Percentiles rank a stretch among this genome's conserved stretches.
phyloP scores from a whole-genome alignment of 2,329 filamentous ascomycete species.

The Fusarium tricinctum region DNA sequence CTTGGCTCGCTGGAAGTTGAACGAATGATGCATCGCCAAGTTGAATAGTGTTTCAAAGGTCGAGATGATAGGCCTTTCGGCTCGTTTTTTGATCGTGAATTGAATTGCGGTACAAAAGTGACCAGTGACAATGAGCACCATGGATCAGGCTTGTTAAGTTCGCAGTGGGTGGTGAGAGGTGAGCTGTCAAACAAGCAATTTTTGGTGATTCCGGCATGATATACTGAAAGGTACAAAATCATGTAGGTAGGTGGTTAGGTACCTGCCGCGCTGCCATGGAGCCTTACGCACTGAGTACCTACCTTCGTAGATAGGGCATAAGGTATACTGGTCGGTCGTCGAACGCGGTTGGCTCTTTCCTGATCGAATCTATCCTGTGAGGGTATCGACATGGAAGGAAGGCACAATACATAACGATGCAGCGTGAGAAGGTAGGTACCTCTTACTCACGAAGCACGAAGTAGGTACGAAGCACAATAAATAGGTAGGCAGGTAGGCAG shows the following conservation, averaged over 20 bases:
- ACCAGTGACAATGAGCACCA: slow-evolving; percentile 5
- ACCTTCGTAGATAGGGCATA: no score
- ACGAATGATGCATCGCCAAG: slow-evolving; percentile 7
- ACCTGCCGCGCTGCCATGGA: slow-evolving; percentile 1
- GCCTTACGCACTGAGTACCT: background rate
- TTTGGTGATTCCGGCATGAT: slow-evolving; percentile 16
- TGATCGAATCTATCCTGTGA: slow-evolving; percentile 22
- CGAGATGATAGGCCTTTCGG: slow-evolving; percentile 5
- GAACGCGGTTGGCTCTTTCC: slow-evolving; percentile 15
- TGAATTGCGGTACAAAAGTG: background rate
- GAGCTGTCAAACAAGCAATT: slow-evolving; percentile 25
- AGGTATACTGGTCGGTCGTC: slow-evolving; percentile 27
- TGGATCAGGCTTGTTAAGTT: slow-evolving; percentile 5
- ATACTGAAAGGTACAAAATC: slow-evolving; percentile 11
- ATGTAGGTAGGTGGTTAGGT: slow-evolving; percentile 8
- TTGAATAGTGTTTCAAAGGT: slow-evolving; percentile 6
- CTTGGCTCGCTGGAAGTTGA: slow-evolving; percentile 6
- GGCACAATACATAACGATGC: background rate
- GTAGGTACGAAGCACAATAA: slow-evolving; percentile 4
- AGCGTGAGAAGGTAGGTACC: background rate
- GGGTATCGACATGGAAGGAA: slow-evolving; percentile 25
- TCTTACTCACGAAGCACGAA: background rate
- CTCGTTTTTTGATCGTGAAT: background rate
- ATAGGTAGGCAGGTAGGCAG: slow-evolving; percentile 3
- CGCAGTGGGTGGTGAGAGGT: slow-evolving; percentile 1